Conservation (phyloP, 1,139 yeast genomes). For the Citeromyces hawaiiensis region DNA sequence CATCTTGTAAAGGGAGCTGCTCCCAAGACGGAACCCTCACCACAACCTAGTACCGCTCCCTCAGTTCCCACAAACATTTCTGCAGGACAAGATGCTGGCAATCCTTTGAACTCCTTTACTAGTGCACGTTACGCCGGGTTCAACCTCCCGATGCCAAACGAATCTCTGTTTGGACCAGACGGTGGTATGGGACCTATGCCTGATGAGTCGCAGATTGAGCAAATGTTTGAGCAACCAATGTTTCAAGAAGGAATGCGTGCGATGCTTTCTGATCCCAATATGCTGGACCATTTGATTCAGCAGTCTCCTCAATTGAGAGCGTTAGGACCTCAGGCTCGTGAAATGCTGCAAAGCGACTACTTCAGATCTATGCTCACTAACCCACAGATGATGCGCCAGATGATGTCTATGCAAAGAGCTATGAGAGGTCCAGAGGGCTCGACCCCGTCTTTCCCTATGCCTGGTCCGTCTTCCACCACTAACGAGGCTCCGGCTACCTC, state of each 20-base stretch:
- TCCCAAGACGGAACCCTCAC: conserved; percentile 15
- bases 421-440: conserved; percentile 24
- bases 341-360: conserved; percentile 73
- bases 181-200: conserved; percentile 76
- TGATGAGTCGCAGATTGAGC: conserved; percentile 57
- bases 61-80: conserved; percentile 62
- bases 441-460: conserved; percentile 37
- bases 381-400: conserved; percentile 74
- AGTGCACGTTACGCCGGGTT: conserved; percentile 95
- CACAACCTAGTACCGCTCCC: conserved; percentile 7
- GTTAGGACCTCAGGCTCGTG: conserved; percentile 84
- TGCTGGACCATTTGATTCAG: conserved; percentile 72
- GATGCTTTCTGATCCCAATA: conserved; percentile 65
- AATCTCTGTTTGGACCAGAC: conserved; percentile 88
- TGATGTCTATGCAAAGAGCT: conserved; percentile 57
- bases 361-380: conserved; percentile 78
- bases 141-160: conserved; percentile 68
- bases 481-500: conserved; percentile 6
- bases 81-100: conserved; percentile 81
- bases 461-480: conserved; percentile 22
- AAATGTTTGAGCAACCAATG: conserved; percentile 71
- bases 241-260: conserved; percentile 74
- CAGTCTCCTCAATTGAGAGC: conserved; percentile 75
- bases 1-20: conserved; percentile 72
- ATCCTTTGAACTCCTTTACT: conserved; percentile 83